Base-by-base conservation (phyloP, 2,329 filamentous ascomycete genomes). In the Talaromyces rugulosus region DNA sequence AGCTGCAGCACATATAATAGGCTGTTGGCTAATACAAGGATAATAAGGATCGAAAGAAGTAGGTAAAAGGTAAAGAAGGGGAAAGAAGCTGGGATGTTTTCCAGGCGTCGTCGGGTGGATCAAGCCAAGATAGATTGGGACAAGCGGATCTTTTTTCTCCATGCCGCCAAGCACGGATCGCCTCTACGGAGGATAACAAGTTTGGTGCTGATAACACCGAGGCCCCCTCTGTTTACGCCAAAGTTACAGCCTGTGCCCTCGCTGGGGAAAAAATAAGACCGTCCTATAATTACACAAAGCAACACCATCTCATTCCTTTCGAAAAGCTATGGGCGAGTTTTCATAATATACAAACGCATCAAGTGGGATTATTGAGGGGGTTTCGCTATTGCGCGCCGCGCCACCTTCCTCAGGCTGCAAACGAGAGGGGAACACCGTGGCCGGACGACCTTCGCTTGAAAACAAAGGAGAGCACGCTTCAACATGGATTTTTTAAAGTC, bases 401-500 rank as follows among this genome's bases (percentile, higher is more conserved):
- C 16, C 36, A 40, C 36, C 23, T 40, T 40, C 14, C 36, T 40
- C 36, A 40, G 36, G 36, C 36, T 40, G 36, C 36, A 40, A 16
- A 6, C 11, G n/a, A 40, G 36, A 40, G 36, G 36, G 36, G 36
- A 40, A 40, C 36, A 40, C 36, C 36, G 36, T 40, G 36, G 36
- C 36, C 36, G 36, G 16, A 40, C 36, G 36, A 40, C 36, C 5
- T 40, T 40, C 36, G 36, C 8, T 40, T 40, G 16, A n/a, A n/a
- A 40, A 40, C 14, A n/a, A 5, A n/a, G 36, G 5, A n/a, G 36
- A 40, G 12, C 36, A 40, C 36, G 16, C 14, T n/a, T 16, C 16
- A n/a, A 68, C 68, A 99, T 99, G 95, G 93, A 99, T 76, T 98
- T 98, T 73, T 85, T 99, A 73, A 98, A 98, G 80, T 98, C 93